Percentiles rank a stretch among this genome's conserved stretches.
These are phyloP conservation scores for Amesomyces nigricolor DNA, from an alignment of 2,329 filamentous ascomycete genomes.

Conservation along the genomic window DNA sequence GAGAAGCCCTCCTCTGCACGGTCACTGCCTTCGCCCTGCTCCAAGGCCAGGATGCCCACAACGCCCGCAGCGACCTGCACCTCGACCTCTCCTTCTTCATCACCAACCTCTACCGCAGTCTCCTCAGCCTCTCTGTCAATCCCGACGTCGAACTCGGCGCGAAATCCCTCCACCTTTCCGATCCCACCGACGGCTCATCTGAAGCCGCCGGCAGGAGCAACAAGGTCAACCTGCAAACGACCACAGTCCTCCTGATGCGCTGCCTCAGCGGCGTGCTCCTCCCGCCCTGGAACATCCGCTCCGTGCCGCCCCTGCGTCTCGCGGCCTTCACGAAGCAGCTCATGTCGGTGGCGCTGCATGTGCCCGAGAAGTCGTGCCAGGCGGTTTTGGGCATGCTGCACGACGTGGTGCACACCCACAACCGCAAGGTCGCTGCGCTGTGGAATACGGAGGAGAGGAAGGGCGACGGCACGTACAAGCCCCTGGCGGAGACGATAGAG, in stretches of 20 bases:
- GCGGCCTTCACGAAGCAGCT: conserved; percentile 92
- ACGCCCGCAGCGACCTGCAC: conserved; percentile 72
- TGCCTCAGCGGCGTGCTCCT: conserved; percentile 78
- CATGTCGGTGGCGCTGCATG: conserved; percentile 71
- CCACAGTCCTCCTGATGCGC: conserved; percentile 83
- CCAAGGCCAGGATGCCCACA: conserved; percentile 86
- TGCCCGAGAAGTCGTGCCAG: conserved; percentile 83
- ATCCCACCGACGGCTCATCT: conserved; percentile 48
- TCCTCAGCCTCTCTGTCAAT: conserved; percentile 73
- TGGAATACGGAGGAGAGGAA: conserved; percentile 94
- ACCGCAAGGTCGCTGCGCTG: conserved; percentile 72
- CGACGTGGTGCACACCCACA: conserved; percentile 75
- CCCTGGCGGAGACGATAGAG: conserved; percentile 68
- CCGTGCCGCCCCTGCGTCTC: conserved; percentile 75
- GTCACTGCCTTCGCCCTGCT: conserved; percentile 96
- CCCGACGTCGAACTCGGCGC: conserved; percentile 78
- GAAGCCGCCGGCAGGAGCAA: conserved; percentile 35
- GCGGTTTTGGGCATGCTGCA: conserved; percentile 73
- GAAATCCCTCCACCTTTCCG: conserved; percentile 65
- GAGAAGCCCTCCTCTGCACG: conserved; percentile 87
- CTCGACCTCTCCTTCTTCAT: conserved; percentile 95
- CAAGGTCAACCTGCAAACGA: conserved; percentile 92
- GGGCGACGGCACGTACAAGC: conserved; percentile 81
- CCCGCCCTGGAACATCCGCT: conserved; percentile 65
- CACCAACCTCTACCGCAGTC: conserved; percentile 81